Evolutionary conservation across 2,329 filamentous ascomycete genomes (phyloP).

Genomic region (Nannizziopsis barbatae): DNA sequence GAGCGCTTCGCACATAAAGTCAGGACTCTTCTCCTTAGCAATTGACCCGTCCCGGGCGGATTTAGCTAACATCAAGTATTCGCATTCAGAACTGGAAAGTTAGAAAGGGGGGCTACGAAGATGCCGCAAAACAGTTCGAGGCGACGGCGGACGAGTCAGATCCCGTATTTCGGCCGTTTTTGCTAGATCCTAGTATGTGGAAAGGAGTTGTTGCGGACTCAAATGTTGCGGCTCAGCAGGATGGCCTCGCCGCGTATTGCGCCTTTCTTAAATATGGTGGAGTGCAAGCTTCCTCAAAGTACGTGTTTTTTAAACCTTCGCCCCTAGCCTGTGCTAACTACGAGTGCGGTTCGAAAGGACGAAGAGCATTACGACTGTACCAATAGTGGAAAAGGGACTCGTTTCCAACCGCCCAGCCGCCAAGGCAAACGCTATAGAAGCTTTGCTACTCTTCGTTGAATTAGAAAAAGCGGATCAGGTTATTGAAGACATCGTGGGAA

Average conservation of each 20-base stretch:
- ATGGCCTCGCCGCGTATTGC: constrained; percentile 76
- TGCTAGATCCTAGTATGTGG: constrained; percentile 76
- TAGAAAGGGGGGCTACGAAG: constrained; percentile 87
- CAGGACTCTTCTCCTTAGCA: neutral
- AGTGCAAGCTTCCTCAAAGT: constrained; percentile 62
- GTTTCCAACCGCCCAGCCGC: constrained; percentile 77
- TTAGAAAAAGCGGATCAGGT: constrained; percentile 75
- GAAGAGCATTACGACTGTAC: constrained; percentile 58
- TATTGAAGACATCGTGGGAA: constrained; percentile 78
- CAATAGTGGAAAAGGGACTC: constrained; percentile 85
- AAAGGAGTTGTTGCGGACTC: constrained; percentile 87
- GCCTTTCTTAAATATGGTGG: constrained; percentile 88
- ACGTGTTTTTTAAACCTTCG: constrained; percentile 17
- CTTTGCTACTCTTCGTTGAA: constrained; percentile 78
- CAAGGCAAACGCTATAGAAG: constrained; percentile 77
- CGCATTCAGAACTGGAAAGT: constrained; percentile 75
- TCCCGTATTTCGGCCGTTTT: constrained; percentile 74
- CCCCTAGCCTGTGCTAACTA: too few species aligned
- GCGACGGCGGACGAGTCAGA: constrained; percentile 73
- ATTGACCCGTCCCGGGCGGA: neutral
- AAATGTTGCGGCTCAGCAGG: constrained; percentile 93
- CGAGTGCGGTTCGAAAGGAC: constrained; percentile 43
- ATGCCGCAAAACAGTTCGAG: constrained; percentile 77
- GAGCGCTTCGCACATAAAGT: constrained; percentile 80
- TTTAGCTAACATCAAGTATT: too few species aligned